A percentile compares a stretch with the other conserved stretches of the same genome.
phyloP scores from a whole-genome alignment of 768 basidiomycete genomes.

The Agaricus subrufescens region DNA sequence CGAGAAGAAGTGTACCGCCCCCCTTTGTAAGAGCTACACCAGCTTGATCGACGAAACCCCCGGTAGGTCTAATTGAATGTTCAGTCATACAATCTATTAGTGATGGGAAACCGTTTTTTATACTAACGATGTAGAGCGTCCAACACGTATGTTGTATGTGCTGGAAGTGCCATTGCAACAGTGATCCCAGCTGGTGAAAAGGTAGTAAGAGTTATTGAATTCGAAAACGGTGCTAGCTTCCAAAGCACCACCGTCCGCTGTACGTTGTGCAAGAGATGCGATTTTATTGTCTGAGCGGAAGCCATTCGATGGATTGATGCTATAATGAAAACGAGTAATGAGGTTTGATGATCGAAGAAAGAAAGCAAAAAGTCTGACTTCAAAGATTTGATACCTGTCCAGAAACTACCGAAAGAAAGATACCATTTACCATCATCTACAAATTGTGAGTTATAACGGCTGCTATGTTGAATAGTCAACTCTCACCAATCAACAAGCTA shows the following conservation, averaged over 20 bases:
- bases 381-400: conserved; percentile 48
- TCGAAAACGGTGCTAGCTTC: conserved; percentile 48
- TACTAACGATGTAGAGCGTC: conserved; percentile 36
- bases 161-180: conserved; percentile 47
- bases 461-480: background rate
- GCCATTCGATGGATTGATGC: conserved; percentile 36
- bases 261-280: conserved; percentile 41
- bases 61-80: conserved; percentile 26
- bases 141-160: conserved; percentile 60
- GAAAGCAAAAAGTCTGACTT: conserved; percentile 14
- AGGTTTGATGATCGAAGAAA: background rate
- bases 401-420: conserved; percentile 50
- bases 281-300: conserved; percentile 32
- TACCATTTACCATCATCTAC: conserved; percentile 40
- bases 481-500: conserved; percentile 28
- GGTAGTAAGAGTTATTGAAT: conserved; percentile 41
- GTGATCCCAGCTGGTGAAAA: conserved; percentile 53
- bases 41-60: conserved; percentile 41
- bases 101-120: too few relatives aligned
- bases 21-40: conserved; percentile 42
- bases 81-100: background rate
- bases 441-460: background rate
- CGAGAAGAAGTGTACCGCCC: conserved; percentile 49
- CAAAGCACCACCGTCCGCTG: conserved; percentile 38
- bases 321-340: conserved; percentile 5